A percentile compares a stretch with the other conserved stretches of the same genome.
These are phyloP conservation scores for Penicillium fuscoglaucum DNA, from an alignment of 2,329 filamentous ascomycete genomes.

Conservation along the genomic window DNA sequence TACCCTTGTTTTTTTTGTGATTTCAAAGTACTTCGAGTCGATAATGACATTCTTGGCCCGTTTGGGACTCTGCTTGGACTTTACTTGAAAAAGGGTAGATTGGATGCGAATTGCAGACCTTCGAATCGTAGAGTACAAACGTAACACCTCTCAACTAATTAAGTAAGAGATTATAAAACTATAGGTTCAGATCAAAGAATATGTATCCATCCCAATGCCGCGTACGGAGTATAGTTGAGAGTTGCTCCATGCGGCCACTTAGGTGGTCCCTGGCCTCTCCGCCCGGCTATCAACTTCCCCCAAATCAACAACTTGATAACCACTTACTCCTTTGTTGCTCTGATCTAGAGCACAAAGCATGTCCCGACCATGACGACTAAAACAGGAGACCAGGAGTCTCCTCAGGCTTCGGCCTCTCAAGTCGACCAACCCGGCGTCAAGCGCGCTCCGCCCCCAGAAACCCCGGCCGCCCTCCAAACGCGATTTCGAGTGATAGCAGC, in stretches of 20 bases:
- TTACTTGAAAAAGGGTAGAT: neutral
- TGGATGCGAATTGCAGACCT: neutral
- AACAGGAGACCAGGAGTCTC: constrained; percentile 37
- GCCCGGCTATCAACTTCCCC: constrained; percentile 20
- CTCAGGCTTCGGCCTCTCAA: constrained; percentile 18
- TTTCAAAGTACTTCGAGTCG: constrained; percentile 5
- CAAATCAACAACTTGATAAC: constrained; percentile 16
- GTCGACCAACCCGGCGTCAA: constrained; percentile 24
- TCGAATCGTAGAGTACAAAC: neutral
- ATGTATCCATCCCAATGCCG: neutral
- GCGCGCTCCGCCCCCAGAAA: constrained; percentile 73
- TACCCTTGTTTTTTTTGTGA: constrained; percentile 25
- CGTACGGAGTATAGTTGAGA: neutral
- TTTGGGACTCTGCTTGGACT: neutral
- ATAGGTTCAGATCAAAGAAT: neutral
- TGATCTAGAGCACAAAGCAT: constrained; percentile 31
- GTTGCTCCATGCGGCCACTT: constrained; percentile 3
- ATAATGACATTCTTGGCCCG: neutral
- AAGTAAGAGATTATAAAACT: neutral
- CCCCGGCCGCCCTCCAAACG: constrained; percentile 64
- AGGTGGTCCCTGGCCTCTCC: constrained; percentile 20
- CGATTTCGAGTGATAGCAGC: constrained; percentile 76
- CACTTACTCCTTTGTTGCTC: constrained; percentile 8
- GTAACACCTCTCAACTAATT: neutral
- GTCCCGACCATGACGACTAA: constrained; percentile 37